Conservation (phyloP, 306 rosid species). For the Sophora flavescens region DNA sequence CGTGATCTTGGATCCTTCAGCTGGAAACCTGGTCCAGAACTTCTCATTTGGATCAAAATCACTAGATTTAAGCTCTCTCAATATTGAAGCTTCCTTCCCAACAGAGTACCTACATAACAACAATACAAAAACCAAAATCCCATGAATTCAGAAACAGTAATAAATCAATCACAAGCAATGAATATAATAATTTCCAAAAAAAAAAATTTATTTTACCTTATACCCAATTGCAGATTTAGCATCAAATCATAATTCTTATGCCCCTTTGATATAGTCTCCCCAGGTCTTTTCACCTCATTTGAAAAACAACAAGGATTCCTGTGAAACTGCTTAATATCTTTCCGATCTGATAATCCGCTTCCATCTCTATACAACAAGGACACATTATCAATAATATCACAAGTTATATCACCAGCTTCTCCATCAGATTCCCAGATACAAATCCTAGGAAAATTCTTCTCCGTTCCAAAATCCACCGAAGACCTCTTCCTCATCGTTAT, state of each 20-base stretch:
- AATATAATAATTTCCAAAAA: background rate
- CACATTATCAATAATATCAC: slow-evolving; percentile 89
- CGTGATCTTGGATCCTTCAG: slow-evolving; percentile 87
- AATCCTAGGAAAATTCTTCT: slow-evolving; percentile 73
- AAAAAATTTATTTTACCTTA: slow-evolving; percentile 68
- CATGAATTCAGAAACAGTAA: slow-evolving; percentile 3
- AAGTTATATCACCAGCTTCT: slow-evolving; percentile 94
- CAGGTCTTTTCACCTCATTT: slow-evolving; percentile 83
- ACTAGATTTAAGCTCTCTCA: slow-evolving; percentile 57
- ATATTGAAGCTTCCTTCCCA: slow-evolving; percentile 85
- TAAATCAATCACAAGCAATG: background rate
- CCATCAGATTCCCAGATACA: slow-evolving; percentile 98
- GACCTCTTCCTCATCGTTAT: slow-evolving; percentile 74
- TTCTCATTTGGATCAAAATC: slow-evolving; percentile 93
- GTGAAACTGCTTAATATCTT: slow-evolving; percentile 54
- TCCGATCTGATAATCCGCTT: slow-evolving; percentile 46
- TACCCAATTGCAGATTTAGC: slow-evolving; percentile 95
- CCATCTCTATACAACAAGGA: slow-evolving; percentile 67
- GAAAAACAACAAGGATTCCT: slow-evolving; percentile 61
- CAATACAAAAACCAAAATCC: slow-evolving; percentile 10
- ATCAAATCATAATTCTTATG: slow-evolving; percentile 93
- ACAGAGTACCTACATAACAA: slow-evolving; percentile 68
- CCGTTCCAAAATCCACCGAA: slow-evolving; percentile 60
- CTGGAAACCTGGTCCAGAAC: slow-evolving; percentile 96
- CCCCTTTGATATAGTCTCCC: slow-evolving; percentile 81